Evolutionary conservation across 352 stramenopile species (phyloP).

Genomic region (Globisporangium cederbergense): DNA sequence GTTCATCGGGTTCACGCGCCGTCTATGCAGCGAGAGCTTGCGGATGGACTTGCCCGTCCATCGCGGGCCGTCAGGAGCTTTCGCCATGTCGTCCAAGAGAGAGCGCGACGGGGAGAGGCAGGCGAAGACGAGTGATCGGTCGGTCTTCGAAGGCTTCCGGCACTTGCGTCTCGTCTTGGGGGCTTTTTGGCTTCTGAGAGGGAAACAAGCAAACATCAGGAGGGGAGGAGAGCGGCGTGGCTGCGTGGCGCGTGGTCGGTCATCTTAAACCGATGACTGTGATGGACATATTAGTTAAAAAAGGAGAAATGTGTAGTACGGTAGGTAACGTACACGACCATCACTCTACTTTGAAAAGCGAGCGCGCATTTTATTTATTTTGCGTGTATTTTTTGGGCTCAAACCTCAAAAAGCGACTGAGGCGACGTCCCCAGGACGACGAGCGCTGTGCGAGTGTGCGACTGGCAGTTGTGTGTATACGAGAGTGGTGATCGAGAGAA

Average conservation of each 20-base stretch:
- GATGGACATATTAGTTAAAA: background rate
- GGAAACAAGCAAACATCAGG: background rate
- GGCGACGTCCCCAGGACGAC: background rate
- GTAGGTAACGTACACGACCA: background rate
- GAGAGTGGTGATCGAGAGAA: background rate
- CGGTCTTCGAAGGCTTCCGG: background rate
- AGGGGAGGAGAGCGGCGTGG: background rate
- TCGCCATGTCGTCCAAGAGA: constrained; percentile 5
- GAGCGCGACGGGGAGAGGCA: background rate
- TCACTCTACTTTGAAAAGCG: background rate
- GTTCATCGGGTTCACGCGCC: constrained; percentile 51
- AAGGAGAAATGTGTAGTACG: background rate
- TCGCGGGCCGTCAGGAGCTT: constrained; percentile 29
- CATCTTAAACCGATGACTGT: background rate
- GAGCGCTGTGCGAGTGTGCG: background rate
- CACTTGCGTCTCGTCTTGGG: background rate
- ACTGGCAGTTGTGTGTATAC: background rate
- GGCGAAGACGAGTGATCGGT: too few relatives aligned
- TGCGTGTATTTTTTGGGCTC: background rate
- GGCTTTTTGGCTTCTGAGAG: constrained; percentile 9
- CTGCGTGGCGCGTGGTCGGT: constrained; percentile 6
- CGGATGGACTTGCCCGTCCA: constrained; percentile 74
- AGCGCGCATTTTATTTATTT: too few relatives aligned
- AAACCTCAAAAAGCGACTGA: background rate
- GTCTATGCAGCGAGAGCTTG: constrained; percentile 59